Percentiles rank a stretch among this genome's conserved stretches.
These are phyloP conservation scores for Coccomyxa subellipsoidea DNA, from an alignment of 163 green algal genomes.

Conservation along the genomic window DNA sequence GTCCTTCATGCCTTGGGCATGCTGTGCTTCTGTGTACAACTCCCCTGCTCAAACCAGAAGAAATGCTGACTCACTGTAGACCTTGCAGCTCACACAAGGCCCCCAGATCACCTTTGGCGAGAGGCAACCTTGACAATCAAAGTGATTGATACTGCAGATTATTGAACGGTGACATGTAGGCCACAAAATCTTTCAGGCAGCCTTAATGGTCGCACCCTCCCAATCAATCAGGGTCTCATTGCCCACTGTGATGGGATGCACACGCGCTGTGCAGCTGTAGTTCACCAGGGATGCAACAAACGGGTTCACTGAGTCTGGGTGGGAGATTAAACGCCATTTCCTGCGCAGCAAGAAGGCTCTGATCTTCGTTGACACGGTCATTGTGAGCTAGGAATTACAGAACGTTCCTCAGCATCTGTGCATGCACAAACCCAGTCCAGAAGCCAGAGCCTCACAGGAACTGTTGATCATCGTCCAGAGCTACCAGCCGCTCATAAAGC, in stretches of 20 bases:
- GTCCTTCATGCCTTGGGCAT: background rate
- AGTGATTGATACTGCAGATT: too few relatives aligned
- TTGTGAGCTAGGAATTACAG: background rate
- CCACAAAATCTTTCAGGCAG: background rate
- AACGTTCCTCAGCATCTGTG: background rate
- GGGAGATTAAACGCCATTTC: constrained; percentile 7
- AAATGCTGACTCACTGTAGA: too few relatives aligned
- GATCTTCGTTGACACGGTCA: background rate
- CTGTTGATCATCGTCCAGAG: constrained; percentile 13
- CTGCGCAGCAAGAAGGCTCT: background rate
- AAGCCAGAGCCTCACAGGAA: background rate
- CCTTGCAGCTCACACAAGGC: too few relatives aligned
- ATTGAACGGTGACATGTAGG: background rate
- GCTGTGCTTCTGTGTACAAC: background rate
- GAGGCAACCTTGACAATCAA: too few relatives aligned
- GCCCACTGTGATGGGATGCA: background rate
- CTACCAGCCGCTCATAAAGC: constrained; percentile 8
- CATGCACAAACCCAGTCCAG: background rate
- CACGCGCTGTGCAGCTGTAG: background rate
- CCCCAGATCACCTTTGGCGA: too few relatives aligned
- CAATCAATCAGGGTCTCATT: constrained; percentile 3
- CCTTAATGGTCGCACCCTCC: background rate
- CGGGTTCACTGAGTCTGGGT: constrained; percentile 1
- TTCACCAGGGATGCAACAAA: constrained; percentile 15
- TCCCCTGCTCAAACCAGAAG: background rate